These are phyloP conservation scores for Phlebopus sp. DNA, from an alignment of 1,284 basidiomycete genomes.

Conservation along the genomic window DNA sequence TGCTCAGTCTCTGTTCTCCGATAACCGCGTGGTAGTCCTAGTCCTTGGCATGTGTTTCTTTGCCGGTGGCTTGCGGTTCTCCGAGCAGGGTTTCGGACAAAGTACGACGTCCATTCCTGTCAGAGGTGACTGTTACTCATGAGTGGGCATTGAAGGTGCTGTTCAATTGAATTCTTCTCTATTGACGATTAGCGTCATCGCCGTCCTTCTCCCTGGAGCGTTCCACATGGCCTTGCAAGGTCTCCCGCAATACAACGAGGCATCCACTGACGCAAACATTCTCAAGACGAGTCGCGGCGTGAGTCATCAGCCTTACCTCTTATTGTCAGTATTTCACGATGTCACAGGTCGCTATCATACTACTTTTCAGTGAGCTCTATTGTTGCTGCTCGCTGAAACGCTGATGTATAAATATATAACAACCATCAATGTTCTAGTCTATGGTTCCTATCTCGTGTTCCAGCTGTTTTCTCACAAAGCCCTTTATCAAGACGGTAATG, in stretches of 20 bases:
- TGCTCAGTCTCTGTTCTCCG: not conserved
- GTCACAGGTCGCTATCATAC: slow-evolving; percentile 67
- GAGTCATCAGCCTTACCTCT: slow-evolving; percentile 24
- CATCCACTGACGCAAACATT: slow-evolving; percentile 47
- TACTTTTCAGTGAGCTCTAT: slow-evolving; percentile 65
- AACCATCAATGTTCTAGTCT: slow-evolving; percentile 44
- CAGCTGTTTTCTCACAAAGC: slow-evolving; percentile 83
- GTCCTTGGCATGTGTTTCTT: slow-evolving; percentile 80
- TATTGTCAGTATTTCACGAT: slow-evolving; percentile 9
- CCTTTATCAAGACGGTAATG: slow-evolving; percentile 59
- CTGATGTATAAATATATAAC: slow-evolving; percentile 4
- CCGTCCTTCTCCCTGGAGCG: slow-evolving; percentile 76
- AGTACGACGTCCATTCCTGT: slow-evolving; percentile 40
- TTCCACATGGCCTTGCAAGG: slow-evolving; percentile 45
- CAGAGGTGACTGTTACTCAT: slow-evolving; percentile 3
- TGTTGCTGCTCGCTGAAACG: slow-evolving; percentile 1
- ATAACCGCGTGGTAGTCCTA: slow-evolving; percentile 43
- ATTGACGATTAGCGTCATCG: slow-evolving; percentile 76
- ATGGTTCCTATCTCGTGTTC: slow-evolving; percentile 75
- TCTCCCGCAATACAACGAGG: slow-evolving; percentile 30
- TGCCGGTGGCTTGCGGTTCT: slow-evolving; percentile 73
- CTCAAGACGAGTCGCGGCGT: slow-evolving; percentile 79
- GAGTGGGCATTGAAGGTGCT: slow-evolving; percentile 47
- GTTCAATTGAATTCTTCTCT: slow-evolving; percentile 80
- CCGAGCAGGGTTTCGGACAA: slow-evolving; percentile 72